Base-by-base conservation (phyloP, 208 protist species). In the Wallacemonas rigidus region DNA sequence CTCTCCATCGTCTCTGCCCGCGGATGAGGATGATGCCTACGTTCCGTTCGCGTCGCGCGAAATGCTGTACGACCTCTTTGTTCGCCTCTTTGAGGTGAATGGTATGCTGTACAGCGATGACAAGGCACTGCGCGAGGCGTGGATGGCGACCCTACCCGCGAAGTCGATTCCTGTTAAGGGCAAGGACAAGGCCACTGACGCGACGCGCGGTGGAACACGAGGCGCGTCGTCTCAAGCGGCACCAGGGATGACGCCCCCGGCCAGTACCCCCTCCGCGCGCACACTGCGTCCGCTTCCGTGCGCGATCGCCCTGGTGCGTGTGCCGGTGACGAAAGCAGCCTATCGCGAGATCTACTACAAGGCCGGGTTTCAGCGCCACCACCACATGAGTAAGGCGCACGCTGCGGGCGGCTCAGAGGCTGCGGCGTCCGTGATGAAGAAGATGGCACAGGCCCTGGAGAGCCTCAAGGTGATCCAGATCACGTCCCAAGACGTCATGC, bases 271-370 rank as follows among this genome's bases (percentile, higher is more conserved):
- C 26, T n/a, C 6, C 39, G 36, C 14, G 5, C 14, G n/a, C 5
- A 69, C 76, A 14, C 51, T 86, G 11, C 73, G 81, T 1, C 82
- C 82, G 2, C 69, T 87, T 14, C 82, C 80, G 43, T 83, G 77
- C n/a, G 84, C 75, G 36, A 67, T 89, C 15, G 54, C 83, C n/a
- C 55, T 86, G 8, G 74, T 89, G 61, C 76, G 84, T 2, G 71
- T 63, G 17, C 77, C 72, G 57, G 77, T 75, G 55, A 12, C 75
- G 2, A 63, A 63, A 9, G 67, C 74, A 9, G 69, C 67, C 50
- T 76, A 80, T 63, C 54, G 62, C 9, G 54, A 75, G 43, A 76
- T 67, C 40, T 79, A 83, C 67, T 83, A 69, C 36, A 53, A 71
- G 12, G 63, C 79, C 0, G 63, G 61, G 47, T 51, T 68, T 17